Percentiles rank a stretch among this genome's conserved stretches.
Conservation (phyloP, 441 rosid genomes). For the Brassica hybrid region DNA sequence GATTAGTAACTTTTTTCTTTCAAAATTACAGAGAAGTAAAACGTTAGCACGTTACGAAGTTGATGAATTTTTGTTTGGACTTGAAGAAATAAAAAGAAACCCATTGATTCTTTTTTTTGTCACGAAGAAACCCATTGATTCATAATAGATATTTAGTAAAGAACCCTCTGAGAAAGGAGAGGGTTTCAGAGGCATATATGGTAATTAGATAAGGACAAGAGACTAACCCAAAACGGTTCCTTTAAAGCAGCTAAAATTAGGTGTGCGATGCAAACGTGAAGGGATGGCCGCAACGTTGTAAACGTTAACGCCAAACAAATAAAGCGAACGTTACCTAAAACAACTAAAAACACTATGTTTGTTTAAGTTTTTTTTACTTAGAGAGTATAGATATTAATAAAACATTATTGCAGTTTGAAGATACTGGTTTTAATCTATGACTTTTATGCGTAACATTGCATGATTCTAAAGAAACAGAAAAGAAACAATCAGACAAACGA, state of each 20-base stretch:
- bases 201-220: constrained; percentile 25
- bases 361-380: background rate
- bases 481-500: background rate
- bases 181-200: too few relatives aligned
- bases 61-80: too few relatives aligned
- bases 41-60: too few relatives aligned
- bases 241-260: constrained; percentile 35
- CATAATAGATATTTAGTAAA: too few relatives aligned
- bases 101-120: too few relatives aligned
- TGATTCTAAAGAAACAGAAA: background rate
- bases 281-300: constrained; percentile 32
- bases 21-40: too few relatives aligned
- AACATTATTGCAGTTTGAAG: background rate
- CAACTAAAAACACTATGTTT: background rate
- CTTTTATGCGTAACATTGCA: background rate
- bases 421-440: background rate
- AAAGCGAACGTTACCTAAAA: constrained; percentile 42
- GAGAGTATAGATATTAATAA: background rate
- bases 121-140: too few relatives aligned
- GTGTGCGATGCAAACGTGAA: constrained; percentile 41
- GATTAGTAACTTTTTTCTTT: too few relatives aligned
- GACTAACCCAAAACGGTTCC: constrained; percentile 32
- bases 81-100: too few relatives aligned
- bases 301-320: constrained; percentile 31
- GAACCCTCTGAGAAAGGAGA: too few relatives aligned